Percentiles rank a stretch among this genome's conserved stretches.
These are phyloP conservation scores for Suillus placidus DNA, from an alignment of 768 basidiomycete species.

Conservation along the genomic window DNA sequence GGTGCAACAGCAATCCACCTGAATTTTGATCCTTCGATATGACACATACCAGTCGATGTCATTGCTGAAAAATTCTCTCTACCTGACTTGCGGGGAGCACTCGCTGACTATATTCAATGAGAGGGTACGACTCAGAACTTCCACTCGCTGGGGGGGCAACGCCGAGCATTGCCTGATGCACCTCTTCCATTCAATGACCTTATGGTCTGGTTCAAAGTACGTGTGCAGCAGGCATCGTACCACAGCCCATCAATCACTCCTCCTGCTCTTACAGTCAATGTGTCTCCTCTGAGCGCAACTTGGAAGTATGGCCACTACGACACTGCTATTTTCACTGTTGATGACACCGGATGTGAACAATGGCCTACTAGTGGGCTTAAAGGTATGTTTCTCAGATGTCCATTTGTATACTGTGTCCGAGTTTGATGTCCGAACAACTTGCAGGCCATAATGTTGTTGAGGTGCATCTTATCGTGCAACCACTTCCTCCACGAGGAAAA, in stretches of 20 bases:
- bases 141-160: constrained; percentile 11
- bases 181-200: constrained; percentile 30
- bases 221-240: constrained; percentile 26
- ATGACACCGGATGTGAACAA: constrained; percentile 9
- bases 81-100: constrained; percentile 29
- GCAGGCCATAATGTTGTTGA: constrained; percentile 20
- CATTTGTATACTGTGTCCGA: background rate
- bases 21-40: too few relatives aligned
- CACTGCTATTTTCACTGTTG: constrained; percentile 22
- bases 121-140: background rate
- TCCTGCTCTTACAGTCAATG: constrained; percentile 23
- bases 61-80: constrained; percentile 25
- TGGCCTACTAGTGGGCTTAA: constrained; percentile 20
- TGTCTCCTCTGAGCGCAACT: constrained; percentile 18
- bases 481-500: background rate
- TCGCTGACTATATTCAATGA: constrained; percentile 22
- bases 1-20: too few relatives aligned
- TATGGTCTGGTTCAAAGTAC: constrained; percentile 31
- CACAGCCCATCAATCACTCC: constrained; percentile 9
- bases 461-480: constrained; percentile 21
- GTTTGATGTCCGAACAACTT: background rate
- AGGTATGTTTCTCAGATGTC: constrained; percentile 9
- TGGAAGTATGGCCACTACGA: constrained; percentile 28
- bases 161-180: background rate
- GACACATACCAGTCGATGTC: constrained; percentile 12